Conservation (phyloP, 108 stramenopile species). For the Craspedostauros australis region DNA sequence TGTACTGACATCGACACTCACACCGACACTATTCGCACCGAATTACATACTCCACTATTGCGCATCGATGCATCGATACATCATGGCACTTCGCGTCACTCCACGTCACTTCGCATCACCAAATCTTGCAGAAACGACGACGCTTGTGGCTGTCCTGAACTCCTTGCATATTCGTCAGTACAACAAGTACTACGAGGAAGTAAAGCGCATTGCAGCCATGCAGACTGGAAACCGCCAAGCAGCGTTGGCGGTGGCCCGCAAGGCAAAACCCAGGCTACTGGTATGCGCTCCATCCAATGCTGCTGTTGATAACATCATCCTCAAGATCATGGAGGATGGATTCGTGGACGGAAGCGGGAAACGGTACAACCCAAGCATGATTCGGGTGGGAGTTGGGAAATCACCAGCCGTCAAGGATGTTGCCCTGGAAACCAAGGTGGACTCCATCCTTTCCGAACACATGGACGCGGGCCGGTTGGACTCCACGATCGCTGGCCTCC, state of each 20-base stretch:
- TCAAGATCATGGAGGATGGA: slow-evolving; percentile 87
- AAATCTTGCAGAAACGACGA: slow-evolving; percentile 99
- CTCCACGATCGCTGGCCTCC: slow-evolving; percentile 58
- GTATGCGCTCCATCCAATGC: slow-evolving; percentile 97
- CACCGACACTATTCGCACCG: no score
- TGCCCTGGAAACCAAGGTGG: slow-evolving; percentile 67
- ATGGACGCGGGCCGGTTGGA: slow-evolving; percentile 56
- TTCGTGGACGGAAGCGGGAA: slow-evolving; percentile 88
- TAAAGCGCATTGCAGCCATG: slow-evolving; percentile 53
- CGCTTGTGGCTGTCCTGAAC: slow-evolving; percentile 88
- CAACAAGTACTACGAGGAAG: slow-evolving; percentile 79
- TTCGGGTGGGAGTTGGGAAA: slow-evolving; percentile 84
- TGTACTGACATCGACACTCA: no score
- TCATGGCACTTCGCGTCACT: no score
- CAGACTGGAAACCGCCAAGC: slow-evolving; percentile 31
- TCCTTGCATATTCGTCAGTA: slow-evolving; percentile 88
- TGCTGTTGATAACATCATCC: slow-evolving; percentile 95
- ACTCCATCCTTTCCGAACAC: slow-evolving; percentile 48
- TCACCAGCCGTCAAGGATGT: slow-evolving; percentile 60
- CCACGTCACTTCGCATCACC: no score
- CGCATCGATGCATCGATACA: no score
- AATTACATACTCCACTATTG: no score
- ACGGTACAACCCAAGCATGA: slow-evolving; percentile 90
- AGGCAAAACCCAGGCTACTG: slow-evolving; percentile 72
- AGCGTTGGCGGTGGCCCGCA: slow-evolving; percentile 52